phyloP scores from a whole-genome alignment of 495 filamentous ascomycete species.

The Bacidia gigantensis region DNA sequence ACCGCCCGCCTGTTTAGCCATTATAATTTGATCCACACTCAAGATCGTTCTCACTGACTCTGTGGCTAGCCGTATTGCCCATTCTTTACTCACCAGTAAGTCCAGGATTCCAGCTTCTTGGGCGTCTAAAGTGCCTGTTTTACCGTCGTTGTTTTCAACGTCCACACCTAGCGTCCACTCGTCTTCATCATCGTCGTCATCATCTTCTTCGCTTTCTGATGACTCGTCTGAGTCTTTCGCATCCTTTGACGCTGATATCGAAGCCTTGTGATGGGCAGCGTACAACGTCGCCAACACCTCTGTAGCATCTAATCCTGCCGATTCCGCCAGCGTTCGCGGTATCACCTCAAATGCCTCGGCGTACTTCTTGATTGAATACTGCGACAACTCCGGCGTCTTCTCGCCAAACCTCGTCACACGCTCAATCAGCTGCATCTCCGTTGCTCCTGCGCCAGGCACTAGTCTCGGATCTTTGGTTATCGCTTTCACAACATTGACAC shows the following conservation, averaged over 20 bases:
- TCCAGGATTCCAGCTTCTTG: conserved; percentile 86
- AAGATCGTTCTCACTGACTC: conserved; percentile 89
- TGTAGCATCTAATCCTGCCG: conserved; percentile 87
- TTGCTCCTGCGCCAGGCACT: conserved; percentile 88
- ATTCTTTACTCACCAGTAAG: conserved; percentile 77
- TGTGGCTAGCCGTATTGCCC: conserved; percentile 92
- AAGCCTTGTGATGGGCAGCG: conserved; percentile 75
- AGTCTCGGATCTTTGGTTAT: conserved; percentile 86
- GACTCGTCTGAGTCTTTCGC: conserved; percentile 8
- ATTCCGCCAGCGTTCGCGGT: conserved; percentile 83
- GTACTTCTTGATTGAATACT: conserved; percentile 94
- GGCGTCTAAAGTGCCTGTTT: conserved; percentile 71
- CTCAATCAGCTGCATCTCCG: conserved; percentile 90
- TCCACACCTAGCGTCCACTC: conserved; percentile 88
- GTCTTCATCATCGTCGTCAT: conserved; percentile 38
- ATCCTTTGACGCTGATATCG: neutral
- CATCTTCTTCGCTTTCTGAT: conserved; percentile 22
- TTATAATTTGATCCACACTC: conserved; percentile 98
- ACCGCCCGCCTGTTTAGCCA: conserved; percentile 90
- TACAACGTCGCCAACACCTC: conserved; percentile 86
- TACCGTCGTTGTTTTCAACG: conserved; percentile 64
- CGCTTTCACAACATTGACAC: conserved; percentile 97
- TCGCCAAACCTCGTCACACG: conserved; percentile 78
- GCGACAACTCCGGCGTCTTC: conserved; percentile 78
- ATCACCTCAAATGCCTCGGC: conserved; percentile 97